Evolutionary conservation across 345 rosid species (phyloP).

Genomic region (Hibiscus mutabilis): DNA sequence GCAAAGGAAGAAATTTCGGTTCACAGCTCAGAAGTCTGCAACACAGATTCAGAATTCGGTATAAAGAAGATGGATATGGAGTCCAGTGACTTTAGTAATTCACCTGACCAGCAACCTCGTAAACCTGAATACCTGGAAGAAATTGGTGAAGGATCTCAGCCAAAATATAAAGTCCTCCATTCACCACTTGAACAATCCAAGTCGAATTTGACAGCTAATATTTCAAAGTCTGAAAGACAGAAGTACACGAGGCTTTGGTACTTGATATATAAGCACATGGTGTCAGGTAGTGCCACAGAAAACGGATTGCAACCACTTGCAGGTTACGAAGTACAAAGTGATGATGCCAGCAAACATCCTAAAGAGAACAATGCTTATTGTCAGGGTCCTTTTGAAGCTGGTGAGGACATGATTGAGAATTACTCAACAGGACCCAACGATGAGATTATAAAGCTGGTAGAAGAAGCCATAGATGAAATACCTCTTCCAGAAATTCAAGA

Average conservation of each 20-base stretch:
- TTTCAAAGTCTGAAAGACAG: constrained; percentile 38
- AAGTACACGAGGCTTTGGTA: constrained; percentile 60
- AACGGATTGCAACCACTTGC: constrained; percentile 29
- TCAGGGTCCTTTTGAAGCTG: constrained; percentile 6
- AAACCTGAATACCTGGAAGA: constrained; percentile 22
- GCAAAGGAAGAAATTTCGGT: neutral
- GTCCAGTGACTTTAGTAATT: neutral
- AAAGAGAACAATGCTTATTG: constrained; percentile 11
- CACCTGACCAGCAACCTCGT: constrained; percentile 23
- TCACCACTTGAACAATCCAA: constrained; percentile 21
- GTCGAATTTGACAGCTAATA: constrained; percentile 11
- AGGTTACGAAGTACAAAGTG: constrained; percentile 20
- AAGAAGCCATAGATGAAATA: constrained; percentile 82
- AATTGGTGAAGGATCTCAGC: constrained; percentile 19
- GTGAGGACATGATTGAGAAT: constrained; percentile 17
- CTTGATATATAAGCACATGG: constrained; percentile 72
- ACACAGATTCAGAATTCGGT: constrained; percentile 1
- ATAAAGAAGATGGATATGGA: neutral
- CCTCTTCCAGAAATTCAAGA: constrained; percentile 50
- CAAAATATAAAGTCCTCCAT: constrained; percentile 9
- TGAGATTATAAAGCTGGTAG: constrained; percentile 76
- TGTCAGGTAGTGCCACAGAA: constrained; percentile 33
- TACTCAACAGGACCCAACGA: constrained; percentile 27
- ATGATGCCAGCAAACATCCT: constrained; percentile 17
- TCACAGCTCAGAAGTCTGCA: constrained; percentile 14